Base-by-base conservation (phyloP, 225 moss, liverwort and hornwort genomes). In the Thuidium tamariscinum region DNA sequence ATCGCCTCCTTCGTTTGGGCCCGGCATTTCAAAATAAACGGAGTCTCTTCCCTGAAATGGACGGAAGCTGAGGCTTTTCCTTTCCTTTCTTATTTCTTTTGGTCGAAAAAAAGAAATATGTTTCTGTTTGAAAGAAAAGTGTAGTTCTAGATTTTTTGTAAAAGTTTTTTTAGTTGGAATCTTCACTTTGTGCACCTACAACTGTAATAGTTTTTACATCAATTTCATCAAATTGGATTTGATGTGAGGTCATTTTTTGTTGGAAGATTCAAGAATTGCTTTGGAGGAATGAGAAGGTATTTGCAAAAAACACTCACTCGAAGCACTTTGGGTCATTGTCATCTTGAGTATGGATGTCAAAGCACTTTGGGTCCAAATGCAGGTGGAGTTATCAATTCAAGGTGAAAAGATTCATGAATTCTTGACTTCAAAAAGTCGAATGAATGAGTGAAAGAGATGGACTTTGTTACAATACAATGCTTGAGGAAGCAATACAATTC, bases 311-410 rank as follows among this genome's bases (percentile, higher is more conserved):
- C 2, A 7, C 0, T 39, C 2, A 70, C 1, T 26, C 15, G 4
- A 42, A 42, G 16, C 9, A 25, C 3, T 23, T n/a, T n/a, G n/a
- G n/a, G n/a, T n/a, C 8, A 41, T 26, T 13, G 13, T 68, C 39
- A 26, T 26, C 8, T 69, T 2, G 0, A 69, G 2, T 3, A 14
- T 69, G 2, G 41, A 69, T 69, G 26, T 41, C 0, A 5, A 0
- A 69, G 15, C 4, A 13, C 25, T 39, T 41, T 39, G 13, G 25
- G 25, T 1, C 4, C 0, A 23, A 25, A 5, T 14, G 8, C 14
- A 41, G 0, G 4, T 13, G 4, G 13, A 39, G 39, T 13, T 3
- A 13, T 1, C 3, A 25, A 39, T 21, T 25, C 1, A 19, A 0
- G 5, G 22, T 34, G 4, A 30, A 36, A 5, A 67, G 21, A 36